Evolutionary conservation across 2,329 filamentous ascomycete species (phyloP), one percentile per base, ranked within the genome.

Genomic region (Magnaporthales sp.): DNA sequence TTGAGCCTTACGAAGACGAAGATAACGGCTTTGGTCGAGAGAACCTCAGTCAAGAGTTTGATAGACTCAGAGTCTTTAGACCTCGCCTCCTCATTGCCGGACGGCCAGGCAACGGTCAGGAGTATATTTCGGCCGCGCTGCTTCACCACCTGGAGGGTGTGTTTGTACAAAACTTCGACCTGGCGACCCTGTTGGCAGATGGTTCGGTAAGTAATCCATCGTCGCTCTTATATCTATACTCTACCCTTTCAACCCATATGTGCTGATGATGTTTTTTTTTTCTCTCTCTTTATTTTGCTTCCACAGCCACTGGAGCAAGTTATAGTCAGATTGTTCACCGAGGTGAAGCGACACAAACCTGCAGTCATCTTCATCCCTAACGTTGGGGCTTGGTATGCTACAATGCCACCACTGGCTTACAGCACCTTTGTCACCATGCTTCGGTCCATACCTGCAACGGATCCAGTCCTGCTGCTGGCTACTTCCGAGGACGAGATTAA

Each of bases 321-420:
- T 10, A 88, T 99, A 69, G 92, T 97, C 13, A 89, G 93, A 70
- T 83, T 96, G 8, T 98, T 99, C 74, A 89, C 91, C 0, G 95
- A 98, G 79, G 91, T 96, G 51, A 92, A 94, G 76, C 89, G 93
- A 51, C 93, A 97, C 75, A 97, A 97, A 76, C 95, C 95, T 0
- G 96, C 93, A 75, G 92, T 98, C 51, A 95, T 99, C 65, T 98
- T 93, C 77, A 91, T 99, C 60, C 94, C 95, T 2, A 90, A 93
- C 71, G 86, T 98, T 63, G 91, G 97, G 71, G 85, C 89, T 8
- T 99, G 95, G 95, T 94, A 92, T 74, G 79, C 85, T 22, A 84
- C 82, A 29, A 73, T 89, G 22, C 74, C 76, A n/a, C 79, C 80
- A 8, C 89, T 91, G 54, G 86, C 89, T 2, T 86, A 96, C 66